These are phyloP conservation scores for Wickerhamiella bombiphila DNA, from an alignment of 805 yeast species.

Conservation along the genomic window DNA sequence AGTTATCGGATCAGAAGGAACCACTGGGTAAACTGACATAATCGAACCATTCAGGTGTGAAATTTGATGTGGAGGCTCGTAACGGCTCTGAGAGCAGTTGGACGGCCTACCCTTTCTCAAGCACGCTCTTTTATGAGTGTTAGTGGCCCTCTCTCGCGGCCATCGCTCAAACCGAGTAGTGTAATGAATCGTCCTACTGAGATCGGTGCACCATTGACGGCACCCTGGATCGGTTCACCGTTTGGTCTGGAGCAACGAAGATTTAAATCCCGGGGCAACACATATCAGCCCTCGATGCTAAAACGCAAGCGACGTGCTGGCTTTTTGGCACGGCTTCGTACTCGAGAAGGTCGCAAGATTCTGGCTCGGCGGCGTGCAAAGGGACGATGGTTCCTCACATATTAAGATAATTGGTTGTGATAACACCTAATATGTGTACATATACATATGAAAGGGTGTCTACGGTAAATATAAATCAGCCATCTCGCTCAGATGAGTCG, in stretches of 20 bases:
- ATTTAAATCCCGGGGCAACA: conserved; percentile 70
- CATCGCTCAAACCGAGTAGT: conserved; percentile 1
- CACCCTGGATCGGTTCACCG: background rate
- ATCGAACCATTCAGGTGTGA: too few species aligned
- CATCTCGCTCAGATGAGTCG: too few species aligned
- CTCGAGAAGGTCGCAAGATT: conserved; percentile 63
- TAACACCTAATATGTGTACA: too few species aligned
- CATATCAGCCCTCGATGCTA: conserved; percentile 84
- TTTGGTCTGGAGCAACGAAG: conserved; percentile 12
- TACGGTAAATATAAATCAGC: too few species aligned
- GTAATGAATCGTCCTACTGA: background rate
- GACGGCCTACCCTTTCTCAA: background rate
- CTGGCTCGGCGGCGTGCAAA: conserved; percentile 65
- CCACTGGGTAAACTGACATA: too few species aligned
- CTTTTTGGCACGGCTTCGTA: conserved; percentile 67
- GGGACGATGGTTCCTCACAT: conserved; percentile 87
- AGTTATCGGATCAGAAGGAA: too few species aligned
- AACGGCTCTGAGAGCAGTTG: background rate
- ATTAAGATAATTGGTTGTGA: too few species aligned
- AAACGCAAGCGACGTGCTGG: conserved; percentile 86
- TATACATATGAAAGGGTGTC: too few species aligned
- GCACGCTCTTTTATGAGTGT: conserved; percentile 11
- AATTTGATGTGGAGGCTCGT: conserved; percentile 1
- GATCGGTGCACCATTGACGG: conserved; percentile 2
- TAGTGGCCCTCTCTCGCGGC: conserved; percentile 11